Percentiles rank a stretch among this genome's conserved stretches.
phyloP scores from a whole-genome alignment of 129 eudicot genomes.

The Saposhnikovia divaricata region DNA sequence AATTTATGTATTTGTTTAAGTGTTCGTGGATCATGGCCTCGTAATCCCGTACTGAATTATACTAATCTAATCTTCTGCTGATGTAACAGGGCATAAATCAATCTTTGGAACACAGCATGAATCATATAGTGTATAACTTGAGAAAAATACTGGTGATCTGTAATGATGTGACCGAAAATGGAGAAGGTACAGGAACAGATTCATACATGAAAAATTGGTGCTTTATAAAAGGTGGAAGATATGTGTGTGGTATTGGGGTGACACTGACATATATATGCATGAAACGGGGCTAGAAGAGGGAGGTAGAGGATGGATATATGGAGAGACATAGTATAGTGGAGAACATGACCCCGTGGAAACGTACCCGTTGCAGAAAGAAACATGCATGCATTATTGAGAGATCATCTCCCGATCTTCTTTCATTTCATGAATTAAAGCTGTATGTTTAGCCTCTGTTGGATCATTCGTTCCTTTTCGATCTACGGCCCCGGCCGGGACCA shows the following conservation, averaged over 20 bases:
- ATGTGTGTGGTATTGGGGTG: not conserved
- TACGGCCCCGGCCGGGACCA: constrained; percentile 3
- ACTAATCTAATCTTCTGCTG: too few species aligned
- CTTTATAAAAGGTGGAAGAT: not conserved
- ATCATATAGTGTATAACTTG: too few species aligned
- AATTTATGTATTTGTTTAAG: too few species aligned
- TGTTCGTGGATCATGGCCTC: too few species aligned
- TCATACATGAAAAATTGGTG: not conserved
- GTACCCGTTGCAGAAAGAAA: constrained; percentile 5
- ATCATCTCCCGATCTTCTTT: not conserved
- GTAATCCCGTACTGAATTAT: too few species aligned
- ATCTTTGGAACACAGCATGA: too few species aligned
- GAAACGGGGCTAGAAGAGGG: not conserved
- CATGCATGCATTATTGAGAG: not conserved
- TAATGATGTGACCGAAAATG: not conserved
- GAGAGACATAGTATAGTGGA: not conserved
- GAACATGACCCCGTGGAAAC: not conserved
- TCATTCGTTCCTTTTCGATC: not conserved
- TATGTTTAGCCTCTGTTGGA: not conserved
- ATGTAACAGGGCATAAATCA: too few species aligned
- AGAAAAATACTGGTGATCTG: not conserved
- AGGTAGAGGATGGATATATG: not conserved
- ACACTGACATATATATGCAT: not conserved
- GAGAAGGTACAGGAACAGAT: not conserved
- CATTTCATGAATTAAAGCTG: not conserved